Evolutionary conservation across 1,284 basidiomycete species (phyloP).

Genomic region (Phaffia rhodozyma): DNA sequence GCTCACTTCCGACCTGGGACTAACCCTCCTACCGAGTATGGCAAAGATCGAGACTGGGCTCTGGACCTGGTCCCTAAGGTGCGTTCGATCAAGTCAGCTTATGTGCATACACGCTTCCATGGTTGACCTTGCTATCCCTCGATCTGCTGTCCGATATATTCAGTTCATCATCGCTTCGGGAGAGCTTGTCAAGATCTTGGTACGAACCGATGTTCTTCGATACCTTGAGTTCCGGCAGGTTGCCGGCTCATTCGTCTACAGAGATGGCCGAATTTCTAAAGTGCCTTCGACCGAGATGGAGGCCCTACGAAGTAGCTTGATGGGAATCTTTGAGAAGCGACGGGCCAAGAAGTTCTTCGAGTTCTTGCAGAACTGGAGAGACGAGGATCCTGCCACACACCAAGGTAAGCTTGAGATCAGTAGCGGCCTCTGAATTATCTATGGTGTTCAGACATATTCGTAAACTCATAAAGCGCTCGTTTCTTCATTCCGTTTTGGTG

Average conservation of each 20-base stretch:
- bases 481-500: background rate
- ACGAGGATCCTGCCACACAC: slow-evolving; percentile 86
- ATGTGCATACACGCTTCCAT: background rate
- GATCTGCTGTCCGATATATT: slow-evolving; percentile 18
- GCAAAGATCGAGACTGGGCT: slow-evolving; percentile 77
- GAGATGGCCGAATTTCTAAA: slow-evolving; percentile 94
- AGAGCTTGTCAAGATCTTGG: slow-evolving; percentile 94
- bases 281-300: slow-evolving; percentile 97
- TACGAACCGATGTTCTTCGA: slow-evolving; percentile 96
- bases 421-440: background rate
- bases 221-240: slow-evolving; percentile 99
- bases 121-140: background rate
- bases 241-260: slow-evolving; percentile 93
- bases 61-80: slow-evolving; percentile 64
- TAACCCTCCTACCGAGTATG: slow-evolving; percentile 49
- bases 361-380: slow-evolving; percentile 91
- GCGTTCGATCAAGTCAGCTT: background rate
- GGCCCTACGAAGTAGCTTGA: slow-evolving; percentile 83
- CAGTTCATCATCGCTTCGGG: slow-evolving; percentile 98
- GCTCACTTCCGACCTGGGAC: slow-evolving; percentile 81
- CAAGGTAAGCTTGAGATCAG: slow-evolving; percentile 51
- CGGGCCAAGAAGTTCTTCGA: slow-evolving; percentile 98
- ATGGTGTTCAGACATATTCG: too few species aligned
- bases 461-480: background rate
- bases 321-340: slow-evolving; percentile 98